Evolutionary conservation across 2,329 filamentous ascomycete genomes (phyloP).

Genomic region (Botrytis fabae): DNA sequence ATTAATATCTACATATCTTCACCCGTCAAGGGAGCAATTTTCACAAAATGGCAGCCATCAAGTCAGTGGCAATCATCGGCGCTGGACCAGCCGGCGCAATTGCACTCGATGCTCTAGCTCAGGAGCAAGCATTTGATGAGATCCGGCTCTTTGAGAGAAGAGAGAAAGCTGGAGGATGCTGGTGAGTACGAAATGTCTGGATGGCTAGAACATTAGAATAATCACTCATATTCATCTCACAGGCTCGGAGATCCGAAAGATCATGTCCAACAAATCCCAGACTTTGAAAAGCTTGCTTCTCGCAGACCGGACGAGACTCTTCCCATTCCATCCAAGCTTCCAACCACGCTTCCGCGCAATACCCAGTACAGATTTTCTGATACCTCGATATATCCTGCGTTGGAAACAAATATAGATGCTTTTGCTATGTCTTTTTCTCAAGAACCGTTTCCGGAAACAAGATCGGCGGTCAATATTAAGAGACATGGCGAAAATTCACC

Average conservation of each 20-base stretch:
- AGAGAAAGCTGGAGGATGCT: constrained; percentile 60
- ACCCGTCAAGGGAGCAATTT: background rate
- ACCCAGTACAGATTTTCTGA: constrained; percentile 54
- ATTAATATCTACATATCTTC: background rate
- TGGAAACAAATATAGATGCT: constrained; percentile 65
- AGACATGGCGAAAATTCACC: constrained; percentile 59
- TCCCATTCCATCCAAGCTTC: constrained; percentile 49
- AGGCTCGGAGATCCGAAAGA: constrained; percentile 47
- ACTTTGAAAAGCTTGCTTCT: constrained; percentile 49
- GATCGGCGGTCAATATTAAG: constrained; percentile 45
- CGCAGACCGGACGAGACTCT: constrained; percentile 53
- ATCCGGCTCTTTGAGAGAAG: constrained; percentile 64
- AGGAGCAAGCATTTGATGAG: constrained; percentile 58
- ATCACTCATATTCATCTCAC: background rate
- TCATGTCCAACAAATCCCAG: constrained; percentile 44
- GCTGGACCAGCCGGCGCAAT: constrained; percentile 62
- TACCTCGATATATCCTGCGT: constrained; percentile 59
- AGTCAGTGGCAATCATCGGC: constrained; percentile 59
- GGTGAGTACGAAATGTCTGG: constrained; percentile 46
- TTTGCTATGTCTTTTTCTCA: constrained; percentile 61
- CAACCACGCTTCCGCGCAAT: constrained; percentile 47
- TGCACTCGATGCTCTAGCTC: constrained; percentile 57
- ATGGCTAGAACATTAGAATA: background rate
- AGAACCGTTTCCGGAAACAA: constrained; percentile 52
- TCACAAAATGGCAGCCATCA: constrained; percentile 33